Conservation (phyloP, 2,329 filamentous ascomycete genomes). For the Aspergillus spinulosporus region DNA sequence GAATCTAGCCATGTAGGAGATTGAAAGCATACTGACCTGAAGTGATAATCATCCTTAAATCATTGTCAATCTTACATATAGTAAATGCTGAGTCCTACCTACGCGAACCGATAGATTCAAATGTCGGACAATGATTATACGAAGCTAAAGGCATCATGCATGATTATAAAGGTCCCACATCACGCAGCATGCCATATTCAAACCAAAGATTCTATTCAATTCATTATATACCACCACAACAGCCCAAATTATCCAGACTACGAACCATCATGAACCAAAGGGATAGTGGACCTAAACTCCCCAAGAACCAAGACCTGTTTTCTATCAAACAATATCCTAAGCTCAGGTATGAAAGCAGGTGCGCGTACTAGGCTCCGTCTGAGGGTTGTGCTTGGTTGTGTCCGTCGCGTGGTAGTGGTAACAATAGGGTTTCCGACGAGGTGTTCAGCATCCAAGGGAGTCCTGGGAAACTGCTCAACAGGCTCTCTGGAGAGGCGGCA, state of each 20-base stretch:
- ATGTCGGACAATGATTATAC: too few relatives aligned
- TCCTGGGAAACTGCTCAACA: constrained; percentile 8
- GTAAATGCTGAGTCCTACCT: too few relatives aligned
- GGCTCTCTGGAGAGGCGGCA: too few relatives aligned
- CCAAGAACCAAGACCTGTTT: constrained; percentile 24
- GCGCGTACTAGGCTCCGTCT: background rate
- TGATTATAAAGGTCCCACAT: too few relatives aligned
- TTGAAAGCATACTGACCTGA: too few relatives aligned
- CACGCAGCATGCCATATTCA: too few relatives aligned
- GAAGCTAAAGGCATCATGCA: too few relatives aligned
- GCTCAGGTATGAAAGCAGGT: background rate
- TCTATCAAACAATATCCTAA: constrained; percentile 32
- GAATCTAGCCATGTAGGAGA: too few relatives aligned
- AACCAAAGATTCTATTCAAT: too few relatives aligned
- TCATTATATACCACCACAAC: background rate
- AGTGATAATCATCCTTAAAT: too few relatives aligned
- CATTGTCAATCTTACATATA: too few relatives aligned
- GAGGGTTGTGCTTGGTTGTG: background rate
- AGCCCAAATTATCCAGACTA: background rate
- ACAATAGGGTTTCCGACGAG: background rate
- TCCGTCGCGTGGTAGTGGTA: background rate
- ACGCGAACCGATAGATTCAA: too few relatives aligned
- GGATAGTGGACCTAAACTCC: constrained; percentile 18
- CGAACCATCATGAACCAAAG: constrained; percentile 12
- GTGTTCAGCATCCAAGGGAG: background rate